Percentiles rank a stretch among this genome's conserved stretches.
Conservation (phyloP, 345 rosid species). For the Diplotaxis tenuifolia region DNA sequence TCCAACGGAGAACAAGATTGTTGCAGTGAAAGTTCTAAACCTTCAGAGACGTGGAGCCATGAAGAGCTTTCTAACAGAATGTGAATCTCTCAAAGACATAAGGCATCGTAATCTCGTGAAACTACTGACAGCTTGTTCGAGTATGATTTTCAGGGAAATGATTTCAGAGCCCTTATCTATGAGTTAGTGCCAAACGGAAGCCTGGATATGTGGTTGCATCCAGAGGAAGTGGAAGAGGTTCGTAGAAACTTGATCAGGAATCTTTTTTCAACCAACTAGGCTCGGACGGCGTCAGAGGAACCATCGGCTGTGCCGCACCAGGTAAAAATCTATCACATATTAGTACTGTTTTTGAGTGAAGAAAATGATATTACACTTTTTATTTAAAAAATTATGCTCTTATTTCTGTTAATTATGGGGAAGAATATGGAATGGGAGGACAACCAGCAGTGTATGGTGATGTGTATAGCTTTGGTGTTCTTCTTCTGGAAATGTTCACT, state of each 20-base stretch:
- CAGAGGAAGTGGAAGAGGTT: neutral
- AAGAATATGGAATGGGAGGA: conserved; percentile 18
- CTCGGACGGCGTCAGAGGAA: conserved; percentile 15
- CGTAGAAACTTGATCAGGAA: neutral
- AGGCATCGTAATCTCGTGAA: neutral
- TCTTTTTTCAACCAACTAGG: neutral
- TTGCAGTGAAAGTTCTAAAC: neutral
- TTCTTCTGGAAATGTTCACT: neutral
- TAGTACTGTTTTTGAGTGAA: neutral
- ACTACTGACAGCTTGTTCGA: neutral
- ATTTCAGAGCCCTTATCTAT: neutral
- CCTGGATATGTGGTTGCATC: neutral
- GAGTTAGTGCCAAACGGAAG: neutral
- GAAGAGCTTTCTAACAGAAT: neutral
- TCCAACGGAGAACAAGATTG: neutral
- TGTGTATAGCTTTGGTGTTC: neutral
- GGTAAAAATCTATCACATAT: conserved; percentile 3
- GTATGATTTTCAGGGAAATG: neutral
- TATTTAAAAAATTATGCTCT: neutral
- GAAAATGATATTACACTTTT: neutral
- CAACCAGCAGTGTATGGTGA: neutral
- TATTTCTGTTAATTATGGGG: neutral
- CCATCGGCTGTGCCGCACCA: conserved; percentile 25
- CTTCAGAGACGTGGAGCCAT: neutral
- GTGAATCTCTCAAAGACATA: neutral